phyloP scores from a whole-genome alignment of 192 early-diverging fungal genomes.

The Coemansia sp. region DNA sequence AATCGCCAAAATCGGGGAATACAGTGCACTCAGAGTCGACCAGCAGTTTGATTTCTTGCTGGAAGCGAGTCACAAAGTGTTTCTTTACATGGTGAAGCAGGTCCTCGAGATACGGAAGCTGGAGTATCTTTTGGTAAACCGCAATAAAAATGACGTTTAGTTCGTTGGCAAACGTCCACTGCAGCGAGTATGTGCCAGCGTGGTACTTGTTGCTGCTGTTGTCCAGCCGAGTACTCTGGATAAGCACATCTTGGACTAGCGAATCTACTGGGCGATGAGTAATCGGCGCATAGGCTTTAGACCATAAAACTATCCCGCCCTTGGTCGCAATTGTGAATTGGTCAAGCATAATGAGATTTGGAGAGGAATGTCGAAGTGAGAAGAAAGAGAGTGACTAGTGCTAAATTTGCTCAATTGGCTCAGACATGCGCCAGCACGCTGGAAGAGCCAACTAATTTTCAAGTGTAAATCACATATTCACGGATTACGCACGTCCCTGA shows the following conservation, averaged over 20 bases:
- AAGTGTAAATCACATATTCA: not conserved
- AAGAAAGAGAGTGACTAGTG: not conserved
- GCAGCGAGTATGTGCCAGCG: conserved; percentile 67
- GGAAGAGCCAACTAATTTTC: not conserved
- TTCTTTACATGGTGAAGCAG: conserved; percentile 70
- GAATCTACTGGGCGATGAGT: conserved; percentile 67
- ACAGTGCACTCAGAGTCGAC: conserved; percentile 14
- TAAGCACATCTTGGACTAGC: conserved; percentile 76
- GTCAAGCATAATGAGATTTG: conserved; percentile 73
- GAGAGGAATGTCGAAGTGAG: too few relatives aligned
- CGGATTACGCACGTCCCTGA: not conserved
- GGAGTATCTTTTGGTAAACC: conserved; percentile 86
- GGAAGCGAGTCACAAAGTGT: conserved; percentile 67
- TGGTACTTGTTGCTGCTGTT: conserved; percentile 64
- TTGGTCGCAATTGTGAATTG: conserved; percentile 80
- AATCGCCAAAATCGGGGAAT: conserved; percentile 51
- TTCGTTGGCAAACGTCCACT: conserved; percentile 84
- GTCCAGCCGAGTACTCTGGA: conserved; percentile 67
- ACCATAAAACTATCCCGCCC: conserved; percentile 88
- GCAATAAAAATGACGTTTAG: conserved; percentile 80
- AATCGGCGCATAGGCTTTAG: conserved; percentile 65
- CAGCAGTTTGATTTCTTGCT: conserved; percentile 31
- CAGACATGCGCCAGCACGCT: not conserved
- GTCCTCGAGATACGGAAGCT: conserved; percentile 83
- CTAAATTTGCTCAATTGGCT: not conserved